Percentiles rank a stretch among this genome's conserved stretches.
Evolutionary conservation across 2,329 filamentous ascomycete genomes (phyloP).

Genomic region (Xylariales sp.): DNA sequence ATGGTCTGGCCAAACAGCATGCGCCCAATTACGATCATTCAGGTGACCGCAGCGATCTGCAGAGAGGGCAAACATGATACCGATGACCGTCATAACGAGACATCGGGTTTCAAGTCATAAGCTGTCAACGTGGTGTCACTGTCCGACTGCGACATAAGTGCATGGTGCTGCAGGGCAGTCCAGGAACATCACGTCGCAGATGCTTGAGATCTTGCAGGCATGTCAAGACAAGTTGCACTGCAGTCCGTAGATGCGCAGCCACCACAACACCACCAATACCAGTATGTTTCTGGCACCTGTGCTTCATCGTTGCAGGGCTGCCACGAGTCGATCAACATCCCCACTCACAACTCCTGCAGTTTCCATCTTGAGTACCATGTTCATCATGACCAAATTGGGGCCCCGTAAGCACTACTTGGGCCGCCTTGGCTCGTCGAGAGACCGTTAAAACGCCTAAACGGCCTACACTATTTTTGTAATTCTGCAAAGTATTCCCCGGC

Average conservation of each 20-base stretch:
- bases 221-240: constrained; percentile 30
- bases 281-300: constrained; percentile 15
- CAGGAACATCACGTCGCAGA: constrained; percentile 28
- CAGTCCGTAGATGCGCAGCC: constrained; percentile 32
- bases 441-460: constrained; percentile 29
- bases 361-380: constrained; percentile 2
- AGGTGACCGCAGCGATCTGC: background rate
- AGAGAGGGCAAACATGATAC: constrained; percentile 4
- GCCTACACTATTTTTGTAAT: constrained; percentile 36
- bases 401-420: constrained; percentile 30
- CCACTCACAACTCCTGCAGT: constrained; percentile 16
- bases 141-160: constrained; percentile 21
- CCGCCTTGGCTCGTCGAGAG: constrained; percentile 26
- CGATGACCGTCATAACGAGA: constrained; percentile 13
- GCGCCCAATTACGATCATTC: constrained; percentile 2
- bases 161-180: constrained; percentile 22
- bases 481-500: constrained; percentile 30
- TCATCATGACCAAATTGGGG: constrained; percentile 26
- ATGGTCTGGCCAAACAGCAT: constrained; percentile 14
- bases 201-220: constrained; percentile 36
- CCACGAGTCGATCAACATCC: constrained; percentile 37
- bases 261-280: constrained; percentile 24
- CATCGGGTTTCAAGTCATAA: constrained; percentile 28
- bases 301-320: constrained; percentile 36
- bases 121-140: constrained; percentile 24